phyloP scores from a whole-genome alignment of 2,329 filamentous ascomycete species.

The Diaporthe eres region DNA sequence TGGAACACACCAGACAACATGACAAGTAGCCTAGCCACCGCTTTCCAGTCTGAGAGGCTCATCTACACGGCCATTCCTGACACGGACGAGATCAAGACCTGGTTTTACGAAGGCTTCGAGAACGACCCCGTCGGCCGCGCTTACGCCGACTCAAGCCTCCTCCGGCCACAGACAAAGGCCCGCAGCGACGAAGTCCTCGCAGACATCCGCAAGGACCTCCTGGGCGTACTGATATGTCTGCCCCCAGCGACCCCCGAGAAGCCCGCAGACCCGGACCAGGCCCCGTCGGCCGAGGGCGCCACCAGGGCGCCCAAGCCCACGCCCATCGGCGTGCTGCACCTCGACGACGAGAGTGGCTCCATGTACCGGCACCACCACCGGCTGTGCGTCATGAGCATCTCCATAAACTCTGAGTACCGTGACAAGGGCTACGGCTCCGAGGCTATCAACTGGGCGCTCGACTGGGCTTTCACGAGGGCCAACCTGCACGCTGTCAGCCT shows the following conservation, averaged over 20 bases:
- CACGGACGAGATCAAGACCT: constrained; percentile 48
- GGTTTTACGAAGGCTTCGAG: constrained; percentile 50
- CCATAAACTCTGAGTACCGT: constrained; percentile 49
- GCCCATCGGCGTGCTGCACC: constrained; percentile 40
- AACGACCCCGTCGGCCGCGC: constrained; percentile 48
- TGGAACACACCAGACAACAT: not conserved
- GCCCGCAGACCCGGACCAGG: not conserved
- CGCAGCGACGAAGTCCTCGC: constrained; percentile 12
- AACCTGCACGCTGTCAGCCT: constrained; percentile 61
- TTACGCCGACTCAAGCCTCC: constrained; percentile 47
- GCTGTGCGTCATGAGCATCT: constrained; percentile 51
- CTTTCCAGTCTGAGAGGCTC: constrained; percentile 55
- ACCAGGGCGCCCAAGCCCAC: not conserved
- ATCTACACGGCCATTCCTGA: constrained; percentile 54
- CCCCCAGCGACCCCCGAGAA: constrained; percentile 39
- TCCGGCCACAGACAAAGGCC: constrained; percentile 46
- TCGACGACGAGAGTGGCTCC: constrained; percentile 17
- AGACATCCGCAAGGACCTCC: constrained; percentile 48
- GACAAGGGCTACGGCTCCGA: constrained; percentile 60
- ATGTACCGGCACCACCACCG: constrained; percentile 28
- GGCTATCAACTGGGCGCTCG: constrained; percentile 61
- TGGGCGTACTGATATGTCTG: constrained; percentile 56
- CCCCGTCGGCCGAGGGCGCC: not conserved
- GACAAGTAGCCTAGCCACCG: not conserved
- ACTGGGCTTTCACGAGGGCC: constrained; percentile 61